Conservation (phyloP, 2,329 filamentous ascomycete species). For the Sphaerulina vaccinii region DNA sequence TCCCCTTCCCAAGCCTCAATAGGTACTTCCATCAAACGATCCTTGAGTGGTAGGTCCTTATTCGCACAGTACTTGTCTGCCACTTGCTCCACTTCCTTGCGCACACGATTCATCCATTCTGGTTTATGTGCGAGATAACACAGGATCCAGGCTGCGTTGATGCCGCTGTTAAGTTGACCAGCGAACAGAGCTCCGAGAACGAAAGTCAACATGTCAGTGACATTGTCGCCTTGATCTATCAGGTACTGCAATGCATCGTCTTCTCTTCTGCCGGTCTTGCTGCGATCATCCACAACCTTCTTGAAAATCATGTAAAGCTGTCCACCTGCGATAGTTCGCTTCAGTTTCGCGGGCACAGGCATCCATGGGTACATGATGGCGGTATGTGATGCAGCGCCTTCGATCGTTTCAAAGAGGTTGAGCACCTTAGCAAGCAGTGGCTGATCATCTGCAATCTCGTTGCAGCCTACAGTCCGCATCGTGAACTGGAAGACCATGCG, state of each 20-base stretch:
- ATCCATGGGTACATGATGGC: conserved; percentile 56
- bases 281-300: conserved; percentile 49
- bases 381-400: conserved; percentile 44
- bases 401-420: conserved; percentile 49
- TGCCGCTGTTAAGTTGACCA: conserved; percentile 57
- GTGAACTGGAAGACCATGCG: conserved; percentile 57
- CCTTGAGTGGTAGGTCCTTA: conserved; percentile 36
- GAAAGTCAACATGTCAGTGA: conserved; percentile 44
- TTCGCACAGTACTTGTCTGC: conserved; percentile 45
- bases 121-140: conserved; percentile 50
- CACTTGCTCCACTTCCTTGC: conserved; percentile 49
- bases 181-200: conserved; percentile 56
- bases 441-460: conserved; percentile 54
- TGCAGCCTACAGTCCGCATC: conserved; percentile 55
- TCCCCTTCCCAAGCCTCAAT: conserved; percentile 57
- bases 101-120: conserved; percentile 47
- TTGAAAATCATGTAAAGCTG: conserved; percentile 52
- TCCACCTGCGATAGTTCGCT: conserved; percentile 47
- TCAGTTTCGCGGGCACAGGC: conserved; percentile 46
- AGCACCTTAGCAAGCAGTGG: conserved; percentile 46
- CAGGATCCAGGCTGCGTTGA: conserved; percentile 56
- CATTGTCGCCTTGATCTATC: conserved; percentile 52
- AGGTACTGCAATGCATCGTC: conserved; percentile 56
- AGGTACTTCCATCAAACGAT: conserved; percentile 46
- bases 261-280: conserved; percentile 42